Evolutionary conservation across 2,329 filamentous ascomycete species (phyloP).

Genomic region (Pseudopyricularia javanii): DNA sequence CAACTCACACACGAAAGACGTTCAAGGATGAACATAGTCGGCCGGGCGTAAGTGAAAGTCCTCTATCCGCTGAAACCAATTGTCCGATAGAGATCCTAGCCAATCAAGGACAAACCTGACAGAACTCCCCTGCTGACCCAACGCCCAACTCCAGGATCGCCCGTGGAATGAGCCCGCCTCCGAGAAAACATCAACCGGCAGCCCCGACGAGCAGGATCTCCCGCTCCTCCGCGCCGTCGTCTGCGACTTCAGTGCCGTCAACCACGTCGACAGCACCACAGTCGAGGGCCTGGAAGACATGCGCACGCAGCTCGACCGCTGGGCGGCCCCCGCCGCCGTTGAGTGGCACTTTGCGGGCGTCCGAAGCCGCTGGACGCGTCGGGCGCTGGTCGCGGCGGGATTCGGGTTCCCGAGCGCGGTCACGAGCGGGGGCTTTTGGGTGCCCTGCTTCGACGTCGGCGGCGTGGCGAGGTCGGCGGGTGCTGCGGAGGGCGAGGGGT

Average conservation of each 20-base stretch:
- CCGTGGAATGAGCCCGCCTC: constrained; percentile 43
- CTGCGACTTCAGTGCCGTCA: constrained; percentile 85
- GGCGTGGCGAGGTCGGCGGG: background rate
- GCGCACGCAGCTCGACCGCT: constrained; percentile 86
- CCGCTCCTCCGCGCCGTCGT: constrained; percentile 51
- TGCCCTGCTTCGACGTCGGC: constrained; percentile 1
- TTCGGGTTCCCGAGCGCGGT: constrained; percentile 45
- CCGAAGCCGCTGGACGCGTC: constrained; percentile 81
- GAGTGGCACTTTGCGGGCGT: constrained; percentile 94
- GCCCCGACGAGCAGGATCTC: constrained; percentile 9
- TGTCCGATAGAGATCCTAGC: background rate
- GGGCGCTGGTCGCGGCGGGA: constrained; percentile 72
- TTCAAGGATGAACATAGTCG: constrained; percentile 18
- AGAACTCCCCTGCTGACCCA: background rate
- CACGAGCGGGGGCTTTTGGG: background rate
- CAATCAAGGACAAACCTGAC: background rate
- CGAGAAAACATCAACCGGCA: constrained; percentile 10
- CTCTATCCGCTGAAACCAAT: no score
- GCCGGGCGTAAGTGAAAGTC: background rate
- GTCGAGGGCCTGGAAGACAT: constrained; percentile 89
- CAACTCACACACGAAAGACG: constrained; percentile 24
- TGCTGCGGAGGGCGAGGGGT: background rate
- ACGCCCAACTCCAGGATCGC: constrained; percentile 21
- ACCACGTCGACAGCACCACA: constrained; percentile 86
- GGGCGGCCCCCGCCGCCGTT: constrained; percentile 66